Evolutionary conservation across 352 stramenopile genomes (phyloP).

Genomic region (Phytopythium mirpurense): DNA sequence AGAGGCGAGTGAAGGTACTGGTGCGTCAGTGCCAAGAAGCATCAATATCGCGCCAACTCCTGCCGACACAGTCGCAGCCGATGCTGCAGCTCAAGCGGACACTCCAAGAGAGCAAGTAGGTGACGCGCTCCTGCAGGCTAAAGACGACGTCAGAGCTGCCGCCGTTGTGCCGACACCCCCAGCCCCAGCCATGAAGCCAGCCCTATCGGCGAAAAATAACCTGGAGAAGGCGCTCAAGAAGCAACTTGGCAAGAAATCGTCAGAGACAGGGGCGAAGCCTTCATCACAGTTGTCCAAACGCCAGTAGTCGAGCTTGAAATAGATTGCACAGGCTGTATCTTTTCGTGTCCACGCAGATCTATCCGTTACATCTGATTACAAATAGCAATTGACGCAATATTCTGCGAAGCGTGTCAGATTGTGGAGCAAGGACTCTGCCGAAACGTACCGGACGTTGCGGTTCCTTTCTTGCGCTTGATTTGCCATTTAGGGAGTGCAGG

Average conservation of each 20-base stretch:
- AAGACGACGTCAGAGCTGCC: background rate
- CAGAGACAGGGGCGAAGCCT: background rate
- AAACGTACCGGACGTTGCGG: no score
- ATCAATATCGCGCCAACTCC: background rate
- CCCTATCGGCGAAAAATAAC: conserved; percentile 20
- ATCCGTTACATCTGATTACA: conserved; percentile 10
- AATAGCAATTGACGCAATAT: conserved; percentile 3
- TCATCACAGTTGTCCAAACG: background rate
- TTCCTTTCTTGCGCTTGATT: background rate
- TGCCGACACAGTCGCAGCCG: background rate
- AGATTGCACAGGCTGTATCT: background rate
- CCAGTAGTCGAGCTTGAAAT: background rate
- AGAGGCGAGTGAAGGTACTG: background rate
- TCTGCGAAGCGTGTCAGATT: conserved; percentile 1
- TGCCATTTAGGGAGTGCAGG: no score
- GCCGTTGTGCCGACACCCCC: background rate
- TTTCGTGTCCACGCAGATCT: background rate
- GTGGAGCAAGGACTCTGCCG: no score
- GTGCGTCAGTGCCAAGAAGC: background rate
- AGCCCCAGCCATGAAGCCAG: conserved; percentile 10
- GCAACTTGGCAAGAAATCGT: conserved; percentile 13
- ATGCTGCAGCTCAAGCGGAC: background rate
- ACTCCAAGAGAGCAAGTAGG: background rate
- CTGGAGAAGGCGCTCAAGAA: conserved; percentile 47
- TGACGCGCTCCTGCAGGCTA: no score